Conservation (phyloP, 2,329 filamentous ascomycete species). For the Coniella lustricola region DNA sequence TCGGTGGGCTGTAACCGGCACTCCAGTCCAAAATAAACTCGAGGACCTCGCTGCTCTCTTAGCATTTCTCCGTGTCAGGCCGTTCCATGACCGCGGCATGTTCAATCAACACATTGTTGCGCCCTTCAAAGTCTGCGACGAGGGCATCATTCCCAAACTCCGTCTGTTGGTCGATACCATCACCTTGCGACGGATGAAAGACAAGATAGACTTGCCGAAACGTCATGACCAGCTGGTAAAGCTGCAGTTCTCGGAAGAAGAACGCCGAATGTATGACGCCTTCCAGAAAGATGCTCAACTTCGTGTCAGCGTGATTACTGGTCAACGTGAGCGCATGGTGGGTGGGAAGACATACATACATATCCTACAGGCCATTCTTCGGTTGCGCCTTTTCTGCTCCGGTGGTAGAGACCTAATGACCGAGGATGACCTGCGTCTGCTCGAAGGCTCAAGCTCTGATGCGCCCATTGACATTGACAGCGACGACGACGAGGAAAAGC, state of each 20-base stretch:
- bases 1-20: conserved; percentile 96
- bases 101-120: conserved; percentile 76
- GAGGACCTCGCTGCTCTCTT: conserved; percentile 85
- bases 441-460: conserved; percentile 74
- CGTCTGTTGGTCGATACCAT: conserved; percentile 90
- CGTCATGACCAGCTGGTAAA: conserved; percentile 66
- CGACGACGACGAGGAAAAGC: conserved; percentile 55
- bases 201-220: conserved; percentile 76
- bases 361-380: conserved; percentile 83
- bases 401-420: conserved; percentile 89
- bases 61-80: conserved; percentile 75
- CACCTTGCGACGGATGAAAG: conserved; percentile 83
- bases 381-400: conserved; percentile 83
- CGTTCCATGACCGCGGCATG: conserved; percentile 70
- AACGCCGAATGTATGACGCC: conserved; percentile 72
- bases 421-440: conserved; percentile 70
- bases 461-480: conserved; percentile 87
- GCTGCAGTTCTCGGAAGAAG: conserved; percentile 69
- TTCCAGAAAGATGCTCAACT: conserved; percentile 77
- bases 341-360: conserved; percentile 89
- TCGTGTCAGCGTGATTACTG: conserved; percentile 68
- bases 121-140: conserved; percentile 82
- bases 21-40: conserved; percentile 87
- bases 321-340: conserved; percentile 57
- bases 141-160: conserved; percentile 75